These are phyloP conservation scores for Chaetomium fimeti DNA, from an alignment of 495 filamentous ascomycete species.

Conservation along the genomic window DNA sequence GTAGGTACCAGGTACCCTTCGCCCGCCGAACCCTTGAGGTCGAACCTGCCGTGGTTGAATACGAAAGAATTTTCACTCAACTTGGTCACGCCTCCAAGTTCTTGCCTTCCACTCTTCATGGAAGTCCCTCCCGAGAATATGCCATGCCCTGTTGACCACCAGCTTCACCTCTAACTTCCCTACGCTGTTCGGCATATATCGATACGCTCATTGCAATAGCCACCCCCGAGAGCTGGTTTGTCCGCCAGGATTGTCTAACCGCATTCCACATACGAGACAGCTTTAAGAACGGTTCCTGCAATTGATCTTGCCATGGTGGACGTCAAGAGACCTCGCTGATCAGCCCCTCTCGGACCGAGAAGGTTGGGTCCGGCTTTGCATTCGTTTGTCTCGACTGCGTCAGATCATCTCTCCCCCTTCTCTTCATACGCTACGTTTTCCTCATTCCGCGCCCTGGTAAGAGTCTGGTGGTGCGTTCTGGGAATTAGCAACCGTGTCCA, in stretches of 20 bases:
- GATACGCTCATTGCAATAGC: background rate
- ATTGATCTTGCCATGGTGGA: slow-evolving; percentile 7
- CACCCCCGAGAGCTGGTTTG: background rate
- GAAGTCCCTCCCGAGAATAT: background rate
- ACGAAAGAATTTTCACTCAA: background rate
- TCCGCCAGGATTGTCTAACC: background rate
- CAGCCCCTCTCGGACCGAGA: background rate
- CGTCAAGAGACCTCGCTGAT: background rate
- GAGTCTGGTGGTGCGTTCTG: background rate
- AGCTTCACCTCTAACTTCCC: slow-evolving; percentile 2
- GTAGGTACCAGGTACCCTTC: background rate
- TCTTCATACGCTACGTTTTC: background rate
- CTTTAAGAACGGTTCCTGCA: background rate
- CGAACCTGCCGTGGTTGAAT: background rate
- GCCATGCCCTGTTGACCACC: background rate
- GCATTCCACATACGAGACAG: background rate
- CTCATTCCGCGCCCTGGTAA: background rate
- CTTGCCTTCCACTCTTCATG: background rate
- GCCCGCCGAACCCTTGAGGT: background rate
- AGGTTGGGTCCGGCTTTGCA: background rate
- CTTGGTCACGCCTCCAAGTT: background rate
- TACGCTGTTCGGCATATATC: background rate
- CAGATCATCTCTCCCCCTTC: background rate
- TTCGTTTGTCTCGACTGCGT: slow-evolving; percentile 4
- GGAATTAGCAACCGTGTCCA: background rate